These are phyloP conservation scores for Naumovozyma dairenensis DNA, from an alignment of 805 yeast species.

Conservation along the genomic window DNA sequence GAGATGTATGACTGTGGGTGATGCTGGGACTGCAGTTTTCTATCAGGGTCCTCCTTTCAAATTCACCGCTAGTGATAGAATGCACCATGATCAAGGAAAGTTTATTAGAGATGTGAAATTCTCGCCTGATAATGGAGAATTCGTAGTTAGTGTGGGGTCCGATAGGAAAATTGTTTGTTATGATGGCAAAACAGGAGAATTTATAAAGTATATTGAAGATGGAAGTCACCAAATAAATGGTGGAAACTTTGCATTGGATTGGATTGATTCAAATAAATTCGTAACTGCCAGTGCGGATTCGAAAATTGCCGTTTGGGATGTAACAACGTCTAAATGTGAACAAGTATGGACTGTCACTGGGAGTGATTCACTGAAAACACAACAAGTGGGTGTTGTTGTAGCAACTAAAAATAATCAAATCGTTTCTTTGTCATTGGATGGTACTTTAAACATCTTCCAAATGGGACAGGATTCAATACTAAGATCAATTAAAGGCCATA, in stretches of 20 bases:
- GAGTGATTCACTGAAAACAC: conserved; percentile 43
- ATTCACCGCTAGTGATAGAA: conserved; percentile 62
- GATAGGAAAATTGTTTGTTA: conserved; percentile 71
- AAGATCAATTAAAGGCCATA: conserved; percentile 60
- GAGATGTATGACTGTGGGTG: conserved; percentile 87
- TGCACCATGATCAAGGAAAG: conserved; percentile 53
- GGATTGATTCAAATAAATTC: conserved; percentile 47
- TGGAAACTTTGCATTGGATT: conserved; percentile 69
- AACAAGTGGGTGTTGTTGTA: conserved; percentile 66
- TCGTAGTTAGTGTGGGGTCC: conserved; percentile 69
- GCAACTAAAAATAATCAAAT: conserved; percentile 48
- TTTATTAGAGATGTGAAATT: conserved; percentile 74
- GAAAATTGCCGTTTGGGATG: conserved; percentile 56
- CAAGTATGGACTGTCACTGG: conserved; percentile 40
- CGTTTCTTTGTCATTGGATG: conserved; percentile 60
- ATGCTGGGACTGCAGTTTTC: conserved; percentile 78
- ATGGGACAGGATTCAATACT: conserved; percentile 28
- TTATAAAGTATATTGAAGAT: conserved; percentile 38
- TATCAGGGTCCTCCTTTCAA: conserved; percentile 91
- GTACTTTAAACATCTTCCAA: conserved; percentile 55
- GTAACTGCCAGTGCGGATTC: conserved; percentile 82
- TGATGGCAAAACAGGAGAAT: conserved; percentile 83
- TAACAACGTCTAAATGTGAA: conserved; percentile 33
- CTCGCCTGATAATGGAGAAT: conserved; percentile 62
- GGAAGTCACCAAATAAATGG: conserved; percentile 48